Evolutionary conservation across 768 basidiomycete genomes (phyloP).

Genomic region (Naganishia kalamii): DNA sequence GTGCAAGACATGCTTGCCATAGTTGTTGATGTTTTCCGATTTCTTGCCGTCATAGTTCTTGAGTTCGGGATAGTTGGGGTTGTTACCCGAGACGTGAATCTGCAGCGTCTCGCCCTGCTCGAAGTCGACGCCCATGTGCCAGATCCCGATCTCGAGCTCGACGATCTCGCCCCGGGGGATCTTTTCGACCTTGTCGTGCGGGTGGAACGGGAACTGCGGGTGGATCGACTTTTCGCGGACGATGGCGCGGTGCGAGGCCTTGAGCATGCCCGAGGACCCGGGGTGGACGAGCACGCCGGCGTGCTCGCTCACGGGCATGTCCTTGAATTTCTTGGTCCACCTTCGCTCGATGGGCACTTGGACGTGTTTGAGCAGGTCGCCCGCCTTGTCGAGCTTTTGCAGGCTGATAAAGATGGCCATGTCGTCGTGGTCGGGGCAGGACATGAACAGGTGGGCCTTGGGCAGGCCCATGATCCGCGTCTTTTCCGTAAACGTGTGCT

Average conservation of each 20-base stretch:
- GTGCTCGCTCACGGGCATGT: slow-evolving; percentile 23
- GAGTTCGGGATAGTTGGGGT: slow-evolving; percentile 24
- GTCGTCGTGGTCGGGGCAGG: slow-evolving; percentile 26
- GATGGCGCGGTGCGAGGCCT: slow-evolving; percentile 28
- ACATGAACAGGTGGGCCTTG: slow-evolving; percentile 22
- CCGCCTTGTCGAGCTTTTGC: slow-evolving; percentile 27
- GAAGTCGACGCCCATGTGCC: slow-evolving; percentile 25
- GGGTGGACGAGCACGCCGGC: slow-evolving; percentile 13
- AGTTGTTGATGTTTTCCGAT: slow-evolving; percentile 21
- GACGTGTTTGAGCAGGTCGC: slow-evolving; percentile 23
- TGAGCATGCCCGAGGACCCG: slow-evolving; percentile 25
- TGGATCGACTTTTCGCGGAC: slow-evolving; percentile 18
- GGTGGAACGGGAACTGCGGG: slow-evolving; percentile 18
- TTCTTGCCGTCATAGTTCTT: slow-evolving; percentile 14
- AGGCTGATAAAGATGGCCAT: slow-evolving; percentile 27
- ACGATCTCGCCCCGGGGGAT: slow-evolving; percentile 25
- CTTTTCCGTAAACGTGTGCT: slow-evolving; percentile 10
- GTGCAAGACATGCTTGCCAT: slow-evolving; percentile 21
- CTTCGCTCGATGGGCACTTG: slow-evolving; percentile 16
- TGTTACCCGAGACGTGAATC: slow-evolving; percentile 20
- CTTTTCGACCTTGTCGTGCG: slow-evolving; percentile 22
- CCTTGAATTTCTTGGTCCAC: slow-evolving; percentile 10
- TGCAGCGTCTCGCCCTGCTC: slow-evolving; percentile 24
- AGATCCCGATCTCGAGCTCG: slow-evolving; percentile 26
- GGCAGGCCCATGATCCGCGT: slow-evolving; percentile 7